A percentile compares a stretch with the other conserved stretches of the same genome.
phyloP scores from a whole-genome alignment of 306 rosid genomes.

The Lathyrus aphaca region DNA sequence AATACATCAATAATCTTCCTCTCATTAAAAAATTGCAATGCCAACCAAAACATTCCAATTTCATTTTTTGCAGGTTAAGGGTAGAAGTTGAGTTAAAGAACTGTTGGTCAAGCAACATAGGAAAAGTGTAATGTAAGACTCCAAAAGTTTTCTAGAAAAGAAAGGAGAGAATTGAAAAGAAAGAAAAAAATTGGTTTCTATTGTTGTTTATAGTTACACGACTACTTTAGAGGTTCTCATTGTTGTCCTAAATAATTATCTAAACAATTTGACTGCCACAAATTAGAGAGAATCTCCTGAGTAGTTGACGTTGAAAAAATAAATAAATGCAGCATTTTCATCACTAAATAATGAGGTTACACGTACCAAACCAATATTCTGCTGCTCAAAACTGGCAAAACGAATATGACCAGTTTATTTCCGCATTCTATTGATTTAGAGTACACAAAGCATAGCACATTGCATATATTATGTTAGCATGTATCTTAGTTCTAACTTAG shows the following conservation, averaged over 20 bases:
- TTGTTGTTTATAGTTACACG: conserved; percentile 4
- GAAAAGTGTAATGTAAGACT: conserved; percentile 10
- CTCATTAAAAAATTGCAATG: not conserved
- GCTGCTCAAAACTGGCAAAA: conserved; percentile 1
- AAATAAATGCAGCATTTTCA: not conserved
- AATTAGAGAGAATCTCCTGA: conserved; percentile 22
- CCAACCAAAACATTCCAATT: not conserved
- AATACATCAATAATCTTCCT: conserved; percentile 16
- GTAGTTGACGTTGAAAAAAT: conserved; percentile 18
- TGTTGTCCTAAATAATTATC: not conserved
- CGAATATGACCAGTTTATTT: conserved; percentile 9
- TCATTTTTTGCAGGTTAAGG: conserved; percentile 4
- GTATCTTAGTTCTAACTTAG: not conserved
- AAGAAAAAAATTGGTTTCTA: conserved; percentile 12
- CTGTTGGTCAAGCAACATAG: conserved; percentile 2
- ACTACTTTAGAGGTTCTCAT: conserved; percentile 11
- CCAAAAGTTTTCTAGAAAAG: not conserved
- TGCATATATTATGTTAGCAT: not conserved
- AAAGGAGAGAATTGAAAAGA: not conserved
- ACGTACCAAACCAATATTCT: conserved; percentile 2
- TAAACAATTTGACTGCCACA: conserved; percentile 19
- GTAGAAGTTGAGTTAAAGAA: conserved; percentile 4
- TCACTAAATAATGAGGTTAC: conserved; percentile 7
- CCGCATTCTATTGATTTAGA: conserved; percentile 10
- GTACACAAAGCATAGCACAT: conserved; percentile 8